Percentiles rank a stretch among this genome's conserved stretches.
These are phyloP conservation scores for Russula vinacea DNA, from an alignment of 768 basidiomycete genomes.

Conservation along the genomic window DNA sequence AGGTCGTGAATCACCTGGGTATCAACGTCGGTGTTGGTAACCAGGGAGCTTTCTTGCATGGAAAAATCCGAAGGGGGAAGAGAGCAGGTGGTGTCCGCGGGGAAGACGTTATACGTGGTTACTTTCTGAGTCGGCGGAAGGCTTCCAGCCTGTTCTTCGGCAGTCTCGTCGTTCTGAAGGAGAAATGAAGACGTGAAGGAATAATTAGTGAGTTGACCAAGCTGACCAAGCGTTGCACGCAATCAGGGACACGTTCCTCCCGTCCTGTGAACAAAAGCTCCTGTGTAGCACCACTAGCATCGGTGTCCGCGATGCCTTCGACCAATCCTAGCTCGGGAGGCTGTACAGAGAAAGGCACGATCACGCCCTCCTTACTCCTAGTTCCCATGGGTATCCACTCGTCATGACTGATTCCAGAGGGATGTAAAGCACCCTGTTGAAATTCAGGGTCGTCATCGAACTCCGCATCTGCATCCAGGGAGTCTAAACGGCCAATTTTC, in stretches of 20 bases:
- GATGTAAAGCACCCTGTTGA: slow-evolving; percentile 29
- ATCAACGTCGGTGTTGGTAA: slow-evolving; percentile 35
- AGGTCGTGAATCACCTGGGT: slow-evolving; percentile 42
- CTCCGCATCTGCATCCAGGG: slow-evolving; percentile 52
- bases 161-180: slow-evolving; percentile 16
- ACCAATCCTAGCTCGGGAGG: slow-evolving; percentile 35
- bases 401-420: slow-evolving; percentile 22
- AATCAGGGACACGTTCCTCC: slow-evolving; percentile 24
- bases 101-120: neutral
- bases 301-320: slow-evolving; percentile 43
- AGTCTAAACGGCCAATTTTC: slow-evolving; percentile 33
- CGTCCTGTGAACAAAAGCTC: slow-evolving; percentile 28
- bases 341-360: slow-evolving; percentile 42
- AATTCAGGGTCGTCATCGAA: slow-evolving; percentile 58
- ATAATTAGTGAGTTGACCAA: neutral
- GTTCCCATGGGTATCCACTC: slow-evolving; percentile 53
- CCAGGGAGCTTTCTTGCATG: slow-evolving; percentile 13
- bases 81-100: slow-evolving; percentile 1
- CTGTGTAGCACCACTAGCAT: slow-evolving; percentile 43
- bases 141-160: slow-evolving; percentile 6
- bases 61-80: slow-evolving; percentile 30
- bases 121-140: slow-evolving; percentile 32
- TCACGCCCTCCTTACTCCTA: slow-evolving; percentile 51
- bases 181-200: neutral
- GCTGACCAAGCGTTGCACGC: slow-evolving; percentile 24